Evolutionary conservation across 2,329 filamentous ascomycete species (phyloP).

Genomic region (Aspergillus chevalieri): DNA sequence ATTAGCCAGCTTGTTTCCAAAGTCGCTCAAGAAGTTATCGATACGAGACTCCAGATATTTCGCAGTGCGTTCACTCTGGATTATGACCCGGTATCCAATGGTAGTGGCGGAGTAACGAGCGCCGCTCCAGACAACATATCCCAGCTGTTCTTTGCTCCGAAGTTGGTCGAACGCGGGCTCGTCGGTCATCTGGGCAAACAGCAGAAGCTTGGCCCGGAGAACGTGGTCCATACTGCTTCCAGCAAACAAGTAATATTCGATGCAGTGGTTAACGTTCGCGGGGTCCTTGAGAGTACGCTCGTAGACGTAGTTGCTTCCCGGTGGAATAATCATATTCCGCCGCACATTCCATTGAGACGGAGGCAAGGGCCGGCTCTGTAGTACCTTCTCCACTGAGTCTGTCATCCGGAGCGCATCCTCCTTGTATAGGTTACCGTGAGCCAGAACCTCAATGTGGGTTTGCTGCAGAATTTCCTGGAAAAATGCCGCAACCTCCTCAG

Average conservation of each 20-base stretch:
- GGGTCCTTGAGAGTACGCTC: slow-evolving; percentile 75
- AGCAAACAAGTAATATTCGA: slow-evolving; percentile 70
- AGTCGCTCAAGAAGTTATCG: slow-evolving; percentile 70
- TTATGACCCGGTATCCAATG: slow-evolving; percentile 79
- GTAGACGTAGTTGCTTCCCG: slow-evolving; percentile 78
- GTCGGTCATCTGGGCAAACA: slow-evolving; percentile 84
- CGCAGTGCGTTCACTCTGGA: slow-evolving; percentile 84
- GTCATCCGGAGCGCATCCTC: slow-evolving; percentile 84
- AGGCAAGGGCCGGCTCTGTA: slow-evolving; percentile 69
- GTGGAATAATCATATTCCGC: slow-evolving; percentile 69
- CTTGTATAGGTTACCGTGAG: slow-evolving; percentile 89
- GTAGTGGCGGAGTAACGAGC: slow-evolving; percentile 66
- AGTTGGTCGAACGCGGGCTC: slow-evolving; percentile 94
- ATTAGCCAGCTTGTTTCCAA: slow-evolving; percentile 58
- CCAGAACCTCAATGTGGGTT: slow-evolving; percentile 79
- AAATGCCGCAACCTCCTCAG: slow-evolving; percentile 68
- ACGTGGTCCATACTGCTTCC: slow-evolving; percentile 63
- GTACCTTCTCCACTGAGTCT: slow-evolving; percentile 68
- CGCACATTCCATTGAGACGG: slow-evolving; percentile 72
- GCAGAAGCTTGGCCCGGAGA: slow-evolving; percentile 67
- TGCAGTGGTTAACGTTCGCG: slow-evolving; percentile 81
- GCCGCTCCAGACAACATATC: slow-evolving; percentile 90
- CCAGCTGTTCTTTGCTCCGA: slow-evolving; percentile 92
- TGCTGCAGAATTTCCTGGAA: slow-evolving; percentile 75
- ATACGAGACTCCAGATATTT: slow-evolving; percentile 82